These are phyloP conservation scores for Colletotrichum endophyticum DNA, from an alignment of 2,329 filamentous ascomycete genomes.

Conservation along the genomic window DNA sequence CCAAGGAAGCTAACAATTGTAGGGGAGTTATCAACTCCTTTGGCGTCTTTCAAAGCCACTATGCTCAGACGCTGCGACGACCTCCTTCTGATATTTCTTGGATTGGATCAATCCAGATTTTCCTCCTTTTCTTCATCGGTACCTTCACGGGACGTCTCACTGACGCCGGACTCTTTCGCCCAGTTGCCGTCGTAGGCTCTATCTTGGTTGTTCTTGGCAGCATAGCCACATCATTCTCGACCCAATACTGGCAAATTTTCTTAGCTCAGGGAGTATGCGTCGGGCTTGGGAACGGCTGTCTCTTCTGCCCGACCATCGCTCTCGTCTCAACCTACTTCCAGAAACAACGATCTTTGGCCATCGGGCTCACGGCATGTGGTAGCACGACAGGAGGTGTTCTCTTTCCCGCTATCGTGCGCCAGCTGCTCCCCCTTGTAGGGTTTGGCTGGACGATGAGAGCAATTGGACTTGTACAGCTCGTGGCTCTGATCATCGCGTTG, in stretches of 20 bases:
- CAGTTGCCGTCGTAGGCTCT: slow-evolving; percentile 43
- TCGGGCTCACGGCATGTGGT: slow-evolving; percentile 67
- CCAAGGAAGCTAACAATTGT: not conserved
- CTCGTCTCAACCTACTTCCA: slow-evolving; percentile 71
- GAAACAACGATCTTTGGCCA: slow-evolving; percentile 59
- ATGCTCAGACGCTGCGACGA: slow-evolving; percentile 41
- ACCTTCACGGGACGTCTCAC: slow-evolving; percentile 57
- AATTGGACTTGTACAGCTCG: slow-evolving; percentile 63
- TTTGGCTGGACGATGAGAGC: slow-evolving; percentile 64
- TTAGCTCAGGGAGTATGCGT: slow-evolving; percentile 59
- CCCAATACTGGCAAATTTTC: slow-evolving; percentile 59
- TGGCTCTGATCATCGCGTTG: slow-evolving; percentile 40
- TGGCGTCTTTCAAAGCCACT: slow-evolving; percentile 60
- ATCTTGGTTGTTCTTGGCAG: slow-evolving; percentile 48
- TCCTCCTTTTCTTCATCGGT: slow-evolving; percentile 60
- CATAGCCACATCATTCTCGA: slow-evolving; percentile 48
- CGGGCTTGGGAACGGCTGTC: slow-evolving; percentile 63
- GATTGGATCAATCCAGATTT: slow-evolving; percentile 60
- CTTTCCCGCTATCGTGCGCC: slow-evolving; percentile 62
- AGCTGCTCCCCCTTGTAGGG: slow-evolving; percentile 59
- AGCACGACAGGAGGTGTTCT: slow-evolving; percentile 60
- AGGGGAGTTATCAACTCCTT: slow-evolving; percentile 61
- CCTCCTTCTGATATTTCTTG: slow-evolving; percentile 53
- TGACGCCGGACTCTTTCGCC: slow-evolving; percentile 57
- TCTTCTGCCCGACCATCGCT: slow-evolving; percentile 69